phyloP scores from a whole-genome alignment of 1,284 basidiomycete species.

The Trametes hirsuta region DNA sequence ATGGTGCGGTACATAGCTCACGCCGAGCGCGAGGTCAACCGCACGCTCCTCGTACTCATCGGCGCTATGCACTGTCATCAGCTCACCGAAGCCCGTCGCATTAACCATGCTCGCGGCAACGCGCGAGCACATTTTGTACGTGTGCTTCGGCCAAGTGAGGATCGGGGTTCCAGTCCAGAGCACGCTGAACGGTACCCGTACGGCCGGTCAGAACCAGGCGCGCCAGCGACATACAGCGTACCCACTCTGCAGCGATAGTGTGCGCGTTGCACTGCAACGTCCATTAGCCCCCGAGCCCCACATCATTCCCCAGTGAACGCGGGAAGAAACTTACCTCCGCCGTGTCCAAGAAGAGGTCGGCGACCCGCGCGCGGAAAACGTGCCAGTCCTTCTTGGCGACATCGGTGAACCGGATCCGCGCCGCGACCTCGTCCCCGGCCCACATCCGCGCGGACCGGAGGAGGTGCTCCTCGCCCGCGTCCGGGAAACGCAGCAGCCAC shows the following conservation, averaged over 20 bases:
- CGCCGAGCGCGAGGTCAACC: slow-evolving; percentile 46
- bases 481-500: slow-evolving; percentile 65
- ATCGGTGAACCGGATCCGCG: slow-evolving; percentile 60
- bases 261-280: slow-evolving; percentile 58
- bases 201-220: not conserved
- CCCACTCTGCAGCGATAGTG: slow-evolving; percentile 62
- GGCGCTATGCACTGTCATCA: slow-evolving; percentile 54
- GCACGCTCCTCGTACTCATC: slow-evolving; percentile 60
- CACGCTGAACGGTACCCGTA: slow-evolving; percentile 39
- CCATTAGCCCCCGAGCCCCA: not conserved
- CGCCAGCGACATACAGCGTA: slow-evolving; percentile 3
- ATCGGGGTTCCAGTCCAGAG: slow-evolving; percentile 66
- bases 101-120: slow-evolving; percentile 60
- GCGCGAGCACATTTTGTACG: slow-evolving; percentile 63
- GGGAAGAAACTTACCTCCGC: slow-evolving; percentile 46
- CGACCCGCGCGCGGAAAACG: slow-evolving; percentile 55
- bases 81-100: slow-evolving; percentile 57
- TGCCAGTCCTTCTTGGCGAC: slow-evolving; percentile 58
- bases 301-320: no score
- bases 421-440: slow-evolving; percentile 57
- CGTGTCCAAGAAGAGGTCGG: slow-evolving; percentile 67
- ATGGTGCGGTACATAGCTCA: slow-evolving; percentile 37
- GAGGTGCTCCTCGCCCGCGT: slow-evolving; percentile 57
- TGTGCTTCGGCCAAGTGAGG: slow-evolving; percentile 58
- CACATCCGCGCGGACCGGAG: slow-evolving; percentile 51